Evolutionary conservation across 1,284 basidiomycete species (phyloP), one percentile per base, ranked within the genome.

Genomic region (Volvariella volvacea): DNA sequence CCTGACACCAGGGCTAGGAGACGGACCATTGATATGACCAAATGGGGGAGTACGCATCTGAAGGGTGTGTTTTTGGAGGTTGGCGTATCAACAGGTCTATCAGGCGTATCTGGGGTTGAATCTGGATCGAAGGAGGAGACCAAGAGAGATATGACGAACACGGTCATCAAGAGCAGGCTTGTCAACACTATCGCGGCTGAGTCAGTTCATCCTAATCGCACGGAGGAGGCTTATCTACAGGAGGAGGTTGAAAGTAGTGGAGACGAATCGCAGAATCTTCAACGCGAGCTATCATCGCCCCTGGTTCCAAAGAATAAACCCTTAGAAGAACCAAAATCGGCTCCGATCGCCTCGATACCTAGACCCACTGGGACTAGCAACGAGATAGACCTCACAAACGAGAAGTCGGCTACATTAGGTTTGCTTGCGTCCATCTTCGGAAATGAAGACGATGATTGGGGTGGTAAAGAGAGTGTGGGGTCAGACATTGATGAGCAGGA

Each of bases 31-130:
- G 79, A 83, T 41, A 45, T 45, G 44, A 22, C 41, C 14, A 45
- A 33, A 32, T 28, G 41, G 50, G 82, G 77, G 30, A 82, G 81
- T 22, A 66, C 68, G 16, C 76, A 83, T 55, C 53, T 87, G 52
- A 83, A 75, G 46, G 86, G 83, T 2, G 62, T 73, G 21, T 82
- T 83, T 59, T 53, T 88, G 53, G 80, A 83, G 21, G 50, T 64
- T 19, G 65, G 58, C 20, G 57, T 60, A n/a, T 49, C 25, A 6
- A 12, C 6, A 28, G n/a, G n/a, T n/a, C n/a, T n/a, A n/a, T n/a
- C n/a, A n/a, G n/a, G n/a, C 7, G 22, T n/a, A 31, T 31, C 22
- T 22, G 38, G 20, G 33, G 47, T 42, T 10, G 41, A 48, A 7
- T 12, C 6, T 12, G 25, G 12, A 28, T 28, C 25, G 12, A 28